Percentiles rank a stretch among this genome's conserved stretches.
Evolutionary conservation across 2,329 filamentous ascomycete species (phyloP).

Genomic region (Ophiosphaerella narmari): DNA sequence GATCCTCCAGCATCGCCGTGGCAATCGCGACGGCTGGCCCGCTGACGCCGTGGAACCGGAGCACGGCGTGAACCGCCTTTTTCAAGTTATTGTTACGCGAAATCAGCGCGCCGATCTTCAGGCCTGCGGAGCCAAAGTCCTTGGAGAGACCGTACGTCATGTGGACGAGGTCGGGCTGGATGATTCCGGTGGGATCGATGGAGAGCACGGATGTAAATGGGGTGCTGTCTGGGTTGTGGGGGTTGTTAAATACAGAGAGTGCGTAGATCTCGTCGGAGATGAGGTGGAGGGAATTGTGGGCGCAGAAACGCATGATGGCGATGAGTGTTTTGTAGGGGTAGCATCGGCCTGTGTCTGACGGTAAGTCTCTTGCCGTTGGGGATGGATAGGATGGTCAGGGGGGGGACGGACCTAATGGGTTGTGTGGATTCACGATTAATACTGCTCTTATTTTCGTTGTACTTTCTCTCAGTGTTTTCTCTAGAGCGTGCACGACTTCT

Average conservation of each 20-base stretch:
- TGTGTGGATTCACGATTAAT: slow-evolving; percentile 58
- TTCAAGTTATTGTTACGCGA: slow-evolving; percentile 20
- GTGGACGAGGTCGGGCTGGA: slow-evolving; percentile 58
- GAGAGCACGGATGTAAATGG: slow-evolving; percentile 29
- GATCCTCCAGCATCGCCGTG: slow-evolving; percentile 24
- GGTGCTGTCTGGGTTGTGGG: slow-evolving; percentile 12
- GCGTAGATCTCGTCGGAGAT: slow-evolving; percentile 66
- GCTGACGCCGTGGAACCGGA: slow-evolving; percentile 38
- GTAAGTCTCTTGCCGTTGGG: neutral
- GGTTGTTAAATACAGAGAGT: slow-evolving; percentile 52
- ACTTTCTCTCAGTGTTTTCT: slow-evolving; percentile 43
- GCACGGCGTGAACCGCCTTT: slow-evolving; percentile 32
- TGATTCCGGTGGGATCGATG: slow-evolving; percentile 41
- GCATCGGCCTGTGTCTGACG: slow-evolving; percentile 25
- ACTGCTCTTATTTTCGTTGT: slow-evolving; percentile 46
- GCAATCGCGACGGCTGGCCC: slow-evolving; percentile 22
- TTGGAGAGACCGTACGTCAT: slow-evolving; percentile 53
- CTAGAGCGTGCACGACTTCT: slow-evolving; percentile 40
- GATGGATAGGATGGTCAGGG: neutral
- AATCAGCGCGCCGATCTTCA: slow-evolving; percentile 24
- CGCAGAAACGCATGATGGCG: slow-evolving; percentile 55
- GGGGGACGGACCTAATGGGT: slow-evolving; percentile 50
- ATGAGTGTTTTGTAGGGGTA: slow-evolving; percentile 48
- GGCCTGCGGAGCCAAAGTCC: slow-evolving; percentile 61
- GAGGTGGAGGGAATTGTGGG: slow-evolving; percentile 57